These are phyloP conservation scores for Heteromeles arbutifolia DNA, from an alignment of 306 rosid species.

Conservation along the genomic window DNA sequence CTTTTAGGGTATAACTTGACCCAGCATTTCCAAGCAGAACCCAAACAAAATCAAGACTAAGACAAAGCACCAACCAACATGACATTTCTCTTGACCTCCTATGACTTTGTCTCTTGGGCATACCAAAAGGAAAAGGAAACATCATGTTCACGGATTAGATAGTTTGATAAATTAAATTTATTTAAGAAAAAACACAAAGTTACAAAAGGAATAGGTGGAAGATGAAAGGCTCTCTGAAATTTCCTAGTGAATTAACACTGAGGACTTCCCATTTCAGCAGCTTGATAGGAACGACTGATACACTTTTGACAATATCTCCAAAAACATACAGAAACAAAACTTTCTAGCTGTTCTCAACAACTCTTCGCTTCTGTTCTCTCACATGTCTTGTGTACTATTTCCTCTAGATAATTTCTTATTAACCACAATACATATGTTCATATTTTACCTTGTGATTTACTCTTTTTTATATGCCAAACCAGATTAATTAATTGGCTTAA, in stretches of 20 bases:
- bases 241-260: constrained; percentile 19
- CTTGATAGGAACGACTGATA: constrained; percentile 14
- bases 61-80: background rate
- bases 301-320: constrained; percentile 26
- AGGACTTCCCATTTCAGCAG: constrained; percentile 25
- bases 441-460: background rate
- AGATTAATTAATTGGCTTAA: background rate
- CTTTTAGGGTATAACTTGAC: background rate
- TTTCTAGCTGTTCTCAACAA: constrained; percentile 44
- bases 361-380: constrained; percentile 39
- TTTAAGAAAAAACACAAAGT: too few species aligned
- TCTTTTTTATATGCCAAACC: background rate
- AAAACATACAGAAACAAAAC: constrained; percentile 16
- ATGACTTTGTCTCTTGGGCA: background rate
- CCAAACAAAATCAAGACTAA: background rate
- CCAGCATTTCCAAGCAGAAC: background rate
- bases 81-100: background rate
- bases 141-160: background rate
- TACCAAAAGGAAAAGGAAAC: background rate
- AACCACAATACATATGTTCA: background rate
- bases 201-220: background rate
- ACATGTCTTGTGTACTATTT: constrained; percentile 25
- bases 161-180: background rate
- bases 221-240: constrained; percentile 22
- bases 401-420: background rate